Base-by-base conservation (phyloP, 176 grass and related monocot genomes). In the Calamus simplicifolius region DNA sequence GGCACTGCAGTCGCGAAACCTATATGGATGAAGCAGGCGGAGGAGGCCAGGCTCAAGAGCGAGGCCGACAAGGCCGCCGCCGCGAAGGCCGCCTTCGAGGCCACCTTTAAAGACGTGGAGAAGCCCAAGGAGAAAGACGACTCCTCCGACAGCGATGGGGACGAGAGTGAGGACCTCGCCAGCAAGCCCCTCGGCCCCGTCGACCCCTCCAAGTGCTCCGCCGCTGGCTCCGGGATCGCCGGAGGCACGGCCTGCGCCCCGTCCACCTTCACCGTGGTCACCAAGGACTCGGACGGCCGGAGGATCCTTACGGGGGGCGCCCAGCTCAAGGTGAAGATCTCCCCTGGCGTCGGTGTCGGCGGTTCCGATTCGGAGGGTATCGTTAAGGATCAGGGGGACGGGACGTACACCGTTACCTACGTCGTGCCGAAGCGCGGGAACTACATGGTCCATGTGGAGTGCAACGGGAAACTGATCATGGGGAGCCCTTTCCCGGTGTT, bases 401-500 rank as follows among this genome's bases (percentile, higher is more conserved):
- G 84, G 17, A 82, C 87, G 18, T 97, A 97, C 59, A 58, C 73
- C 48, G 81, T 83, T 8, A 91, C 93, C 52, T 97, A 97, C 67
- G 81, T 30, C 3, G 87, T 91, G 19, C 78, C 84, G 21, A 97
- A 85, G 72, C 87, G 87, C 16, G 93, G 93, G 13, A 97, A 97
- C 52, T 97, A 97, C 67, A 88, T 80, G 79, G 93, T 97, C 17
- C 84, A 91, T 23, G 63, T 92, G 19, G 84, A 84, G 7, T 79
- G 89, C 10, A 77, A 91, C 18, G 69, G 82, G 49, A 69, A 69
- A 4, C 81, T 87, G 1, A 84, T 97, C 65, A 85, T 73, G 83
- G 93, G 93, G 50, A 97, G 93, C 54, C 87, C 93, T 25, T 98
- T 98, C 79, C 93, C 87, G 0, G 93, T 98, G 55, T 98, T 98